phyloP scores from a whole-genome alignment of 306 rosid species.

The Pyrus betulifolia region DNA sequence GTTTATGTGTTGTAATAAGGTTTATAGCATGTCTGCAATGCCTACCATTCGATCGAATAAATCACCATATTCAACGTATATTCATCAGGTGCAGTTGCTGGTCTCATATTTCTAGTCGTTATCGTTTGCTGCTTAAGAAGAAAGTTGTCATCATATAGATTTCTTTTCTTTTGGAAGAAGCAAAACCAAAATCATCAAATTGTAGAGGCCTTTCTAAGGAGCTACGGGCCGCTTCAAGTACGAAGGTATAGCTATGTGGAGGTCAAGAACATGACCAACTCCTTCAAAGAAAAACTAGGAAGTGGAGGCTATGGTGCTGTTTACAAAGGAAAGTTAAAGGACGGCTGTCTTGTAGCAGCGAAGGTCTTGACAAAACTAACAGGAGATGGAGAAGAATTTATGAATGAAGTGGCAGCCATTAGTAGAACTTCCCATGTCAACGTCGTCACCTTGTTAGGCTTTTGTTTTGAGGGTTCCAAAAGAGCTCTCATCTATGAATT shows the following conservation, averaged over 20 bases:
- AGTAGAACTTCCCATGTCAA: conserved; percentile 23
- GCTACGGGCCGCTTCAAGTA: conserved; percentile 11
- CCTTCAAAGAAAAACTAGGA: conserved; percentile 25
- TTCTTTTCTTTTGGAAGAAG: background rate
- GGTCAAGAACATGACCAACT: conserved; percentile 23
- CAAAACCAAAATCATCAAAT: background rate
- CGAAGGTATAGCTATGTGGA: conserved; percentile 20
- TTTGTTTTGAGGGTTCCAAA: conserved; percentile 12
- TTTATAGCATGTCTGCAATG: no score
- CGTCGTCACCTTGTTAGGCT: conserved; percentile 7
- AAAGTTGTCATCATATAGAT: background rate
- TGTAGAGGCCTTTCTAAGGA: conserved; percentile 11
- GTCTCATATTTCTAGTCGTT: background rate
- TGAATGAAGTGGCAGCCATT: conserved; percentile 34
- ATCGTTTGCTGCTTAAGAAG: conserved; percentile 6
- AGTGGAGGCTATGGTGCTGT: conserved; percentile 37
- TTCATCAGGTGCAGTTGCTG: conserved; percentile 4
- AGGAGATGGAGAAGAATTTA: conserved; percentile 31
- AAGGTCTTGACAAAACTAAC: conserved; percentile 25
- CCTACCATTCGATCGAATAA: no score
- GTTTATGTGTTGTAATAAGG: no score
- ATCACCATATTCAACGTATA: background rate
- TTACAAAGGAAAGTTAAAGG: conserved; percentile 20
- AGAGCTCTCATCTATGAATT: conserved; percentile 29
- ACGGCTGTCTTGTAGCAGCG: conserved; percentile 22